A percentile compares a stretch with the other conserved stretches of the same genome.
These are phyloP conservation scores for Hygrophorus russula DNA, from an alignment of 768 basidiomycete genomes.

Conservation along the genomic window DNA sequence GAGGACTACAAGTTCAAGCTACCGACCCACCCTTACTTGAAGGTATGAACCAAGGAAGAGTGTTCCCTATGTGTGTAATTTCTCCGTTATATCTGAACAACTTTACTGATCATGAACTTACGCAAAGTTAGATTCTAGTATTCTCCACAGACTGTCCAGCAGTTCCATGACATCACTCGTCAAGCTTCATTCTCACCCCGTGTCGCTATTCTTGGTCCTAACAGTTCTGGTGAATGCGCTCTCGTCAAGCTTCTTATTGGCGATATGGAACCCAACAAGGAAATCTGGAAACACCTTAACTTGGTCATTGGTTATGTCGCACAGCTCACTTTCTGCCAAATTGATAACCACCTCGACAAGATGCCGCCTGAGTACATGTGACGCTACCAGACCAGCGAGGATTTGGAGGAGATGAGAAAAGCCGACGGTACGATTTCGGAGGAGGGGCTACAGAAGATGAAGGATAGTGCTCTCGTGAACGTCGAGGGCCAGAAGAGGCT, in stretches of 20 bases:
- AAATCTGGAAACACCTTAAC: slow-evolving; percentile 99
- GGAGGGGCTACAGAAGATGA: slow-evolving; percentile 91
- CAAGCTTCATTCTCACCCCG: slow-evolving; percentile 97
- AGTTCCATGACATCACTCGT: slow-evolving; percentile 88
- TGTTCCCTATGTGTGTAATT: slow-evolving; percentile 61
- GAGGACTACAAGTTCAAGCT: slow-evolving; percentile 99
- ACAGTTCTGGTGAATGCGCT: slow-evolving; percentile 97
- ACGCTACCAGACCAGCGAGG: slow-evolving; percentile 99
- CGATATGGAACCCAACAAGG: slow-evolving; percentile 93
- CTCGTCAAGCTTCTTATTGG: slow-evolving; percentile 95
- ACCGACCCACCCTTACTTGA: slow-evolving; percentile 91
- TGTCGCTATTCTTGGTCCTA: slow-evolving; percentile 96
- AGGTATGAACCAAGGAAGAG: slow-evolving; percentile 99
- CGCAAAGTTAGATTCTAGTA: slow-evolving; percentile 97
- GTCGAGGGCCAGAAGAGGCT: slow-evolving; percentile 91
- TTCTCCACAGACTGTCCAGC: slow-evolving; percentile 74
- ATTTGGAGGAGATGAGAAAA: slow-evolving; percentile 94
- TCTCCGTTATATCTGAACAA: not conserved
- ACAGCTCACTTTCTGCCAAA: slow-evolving; percentile 99
- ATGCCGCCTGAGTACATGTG: slow-evolving; percentile 98
- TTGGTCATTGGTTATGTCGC: slow-evolving; percentile 99
- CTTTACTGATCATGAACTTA: slow-evolving; percentile 9
- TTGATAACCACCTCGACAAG: slow-evolving; percentile 97
- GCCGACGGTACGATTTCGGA: slow-evolving; percentile 78
- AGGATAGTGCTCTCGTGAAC: slow-evolving; percentile 79